Evolutionary conservation across 1,284 basidiomycete genomes (phyloP), one percentile per base, ranked within the genome.

Genomic region (Tilletia indica): DNA sequence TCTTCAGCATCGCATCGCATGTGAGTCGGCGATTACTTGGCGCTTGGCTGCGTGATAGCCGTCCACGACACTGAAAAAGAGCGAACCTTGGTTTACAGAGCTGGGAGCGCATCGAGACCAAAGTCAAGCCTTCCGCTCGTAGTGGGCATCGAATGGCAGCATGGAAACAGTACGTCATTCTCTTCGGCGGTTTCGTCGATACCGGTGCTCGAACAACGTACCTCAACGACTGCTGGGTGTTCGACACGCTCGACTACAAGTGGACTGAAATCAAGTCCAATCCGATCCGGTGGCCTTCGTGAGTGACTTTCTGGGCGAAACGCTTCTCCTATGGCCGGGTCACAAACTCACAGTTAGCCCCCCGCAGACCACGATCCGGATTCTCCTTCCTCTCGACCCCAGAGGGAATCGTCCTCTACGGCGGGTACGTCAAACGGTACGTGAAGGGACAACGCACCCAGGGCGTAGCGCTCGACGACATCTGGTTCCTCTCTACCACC

Each of bases 361-460:
- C 2, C 36, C 36, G 6, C 58, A 16, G 21, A n/a, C 42, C 12
- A 9, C 34, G 74, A n/a, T 42, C 67, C 73, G 93, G 93, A 0
- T 96, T 95, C 83, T 95, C 93, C 0, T 92, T 97, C 81, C 86
- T 97, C 1, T 87, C 94, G 0, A 89, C 89, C 0, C 81, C 90
- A 0, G 93, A 97, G 9, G 94, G 94, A 0, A 89, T 95, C 5
- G 83, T 96, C 2, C 83, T 97, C 9, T 90, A 95, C 78, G 94
- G 93, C 19, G 94, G 94, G 0, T 97, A 97, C 83, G 93, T 92
- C 82, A 97, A 97, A 82, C 92, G 93, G 82, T 97, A 96, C 78
- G 86, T 87, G 54, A 95, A 95, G 81, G 93, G 93, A 0, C 93
- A 94, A 81, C 74, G 92, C 2, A 90, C 92, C 0, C 87, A 94